A percentile compares a stretch with the other conserved stretches of the same genome.
Conservation (phyloP, 2,329 filamentous ascomycete genomes). For the Claviceps arundinis region DNA sequence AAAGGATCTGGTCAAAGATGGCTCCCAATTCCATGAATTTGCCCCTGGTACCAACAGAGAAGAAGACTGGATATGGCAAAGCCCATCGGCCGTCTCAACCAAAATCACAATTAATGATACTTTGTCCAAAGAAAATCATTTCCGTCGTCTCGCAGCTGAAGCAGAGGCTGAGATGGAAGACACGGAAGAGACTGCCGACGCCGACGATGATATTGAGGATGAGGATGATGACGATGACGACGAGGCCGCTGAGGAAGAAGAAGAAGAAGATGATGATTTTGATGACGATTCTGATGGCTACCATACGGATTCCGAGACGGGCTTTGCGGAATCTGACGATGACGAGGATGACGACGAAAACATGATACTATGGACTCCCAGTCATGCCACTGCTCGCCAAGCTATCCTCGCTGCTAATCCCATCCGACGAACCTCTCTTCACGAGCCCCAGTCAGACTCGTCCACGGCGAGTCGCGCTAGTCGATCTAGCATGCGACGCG, state of each 20-base stretch:
- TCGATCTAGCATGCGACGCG: slow-evolving; percentile 15
- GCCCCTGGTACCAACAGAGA: slow-evolving; percentile 69
- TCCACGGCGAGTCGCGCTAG: slow-evolving; percentile 36
- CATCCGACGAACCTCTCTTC: slow-evolving; percentile 24
- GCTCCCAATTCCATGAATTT: slow-evolving; percentile 75
- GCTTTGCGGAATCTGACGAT: slow-evolving; percentile 56
- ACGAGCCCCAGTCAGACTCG: slow-evolving; percentile 44
- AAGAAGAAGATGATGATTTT: slow-evolving; percentile 35
- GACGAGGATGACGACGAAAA: slow-evolving; percentile 56
- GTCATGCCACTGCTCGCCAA: slow-evolving; percentile 24
- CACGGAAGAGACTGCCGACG: slow-evolving; percentile 38
- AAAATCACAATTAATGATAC: slow-evolving; percentile 85
- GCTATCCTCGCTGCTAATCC: slow-evolving; percentile 23
- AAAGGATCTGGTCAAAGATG: slow-evolving; percentile 38
- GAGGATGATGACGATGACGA: slow-evolving; percentile 33
- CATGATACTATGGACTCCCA: slow-evolving; percentile 41
- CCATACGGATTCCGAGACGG: slow-evolving; percentile 58
- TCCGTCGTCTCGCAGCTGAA: slow-evolving; percentile 75
- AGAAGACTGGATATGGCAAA: slow-evolving; percentile 78
- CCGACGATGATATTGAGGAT: slow-evolving; percentile 35
- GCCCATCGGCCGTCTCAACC: slow-evolving; percentile 46
- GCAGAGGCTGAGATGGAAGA: slow-evolving; percentile 69
- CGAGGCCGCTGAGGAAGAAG: slow-evolving; percentile 34
- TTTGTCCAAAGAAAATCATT: slow-evolving; percentile 75
- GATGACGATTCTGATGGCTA: slow-evolving; percentile 54